Base-by-base conservation (phyloP, 352 stramenopile species). In the Phytophthora agathidicida region DNA sequence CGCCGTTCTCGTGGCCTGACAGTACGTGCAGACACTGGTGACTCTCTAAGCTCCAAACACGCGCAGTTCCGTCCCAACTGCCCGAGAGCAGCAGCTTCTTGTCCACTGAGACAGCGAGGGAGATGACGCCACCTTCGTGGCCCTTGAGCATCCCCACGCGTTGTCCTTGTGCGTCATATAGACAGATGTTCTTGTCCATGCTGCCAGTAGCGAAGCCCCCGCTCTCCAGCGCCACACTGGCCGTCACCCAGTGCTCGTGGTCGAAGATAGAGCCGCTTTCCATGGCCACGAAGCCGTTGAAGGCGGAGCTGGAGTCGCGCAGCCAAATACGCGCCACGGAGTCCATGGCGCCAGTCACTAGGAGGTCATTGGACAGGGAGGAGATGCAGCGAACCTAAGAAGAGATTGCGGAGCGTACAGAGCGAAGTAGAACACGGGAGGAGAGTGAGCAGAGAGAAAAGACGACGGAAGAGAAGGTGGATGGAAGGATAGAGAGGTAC, bases 211-310 rank as follows among this genome's bases (percentile, higher is more conserved):
- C 83, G 59, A 93, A 93, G 26, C 78, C 83, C 5, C 71, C 80
- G 7, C 53, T 54, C 1, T 69, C 64, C 20, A 93, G 62, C 19
- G 62, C 51, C 38, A 82, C 37, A 19, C 80, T 66, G 36, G 82
- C 77, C 16, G 86, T 95, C 22, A 95, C 75, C 86, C 86, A 95
- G 68, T 95, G 86, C 48, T 92, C 82, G 48, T 95, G 86, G 42
- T 80, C 84, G 49, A 82, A 93, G 32, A 91, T 71, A 17, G 71
- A 75, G 19, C 80, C 76, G 26, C 68, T 79, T 14, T 87, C 74
- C 17, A 93, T 50, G 10, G 69, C 37, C 6, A 72, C 49, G 52
- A 82, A 91, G 3, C 48, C 48, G 5, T 37, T 32, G 7, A 60
- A 22, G 2, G 56, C 23, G 5, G 41, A 47, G 23, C 27, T 60